phyloP scores from a whole-genome alignment of 805 yeast species.

The Wickerhamiella galacta region DNA sequence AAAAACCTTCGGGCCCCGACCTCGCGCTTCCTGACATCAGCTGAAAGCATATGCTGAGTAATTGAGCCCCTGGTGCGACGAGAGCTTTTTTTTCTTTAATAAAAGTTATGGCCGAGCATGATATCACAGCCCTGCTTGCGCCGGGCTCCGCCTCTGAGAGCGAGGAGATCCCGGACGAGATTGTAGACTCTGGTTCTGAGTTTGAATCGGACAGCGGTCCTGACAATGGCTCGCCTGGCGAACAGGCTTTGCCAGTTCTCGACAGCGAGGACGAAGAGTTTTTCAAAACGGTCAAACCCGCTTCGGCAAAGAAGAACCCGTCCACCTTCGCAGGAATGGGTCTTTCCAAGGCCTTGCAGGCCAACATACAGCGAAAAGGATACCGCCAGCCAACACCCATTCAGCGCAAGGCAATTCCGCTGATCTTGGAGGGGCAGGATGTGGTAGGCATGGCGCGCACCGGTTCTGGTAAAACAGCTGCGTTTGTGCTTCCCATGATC shows the following conservation, averaged over 20 bases:
- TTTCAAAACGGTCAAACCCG: conserved; percentile 4
- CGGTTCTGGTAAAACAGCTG: conserved; percentile 98
- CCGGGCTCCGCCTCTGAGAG: conserved; percentile 8
- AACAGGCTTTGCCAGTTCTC: conserved; percentile 23
- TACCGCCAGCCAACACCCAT: conserved; percentile 94
- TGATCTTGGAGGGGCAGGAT: conserved; percentile 72
- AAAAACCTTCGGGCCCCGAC: no score
- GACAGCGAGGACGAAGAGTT: conserved; percentile 27
- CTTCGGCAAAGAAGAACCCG: conserved; percentile 17
- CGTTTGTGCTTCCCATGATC: conserved; percentile 78
- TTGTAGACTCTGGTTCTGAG: conserved; percentile 5
- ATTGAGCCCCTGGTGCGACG: no score
- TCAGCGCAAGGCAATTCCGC: conserved; percentile 88
- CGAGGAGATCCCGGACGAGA: conserved; percentile 5
- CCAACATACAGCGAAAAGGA: conserved; percentile 68
- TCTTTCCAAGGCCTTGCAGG: conserved; percentile 49
- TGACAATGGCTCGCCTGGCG: background rate
- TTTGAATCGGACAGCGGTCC: conserved; percentile 4
- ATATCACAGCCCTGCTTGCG: background rate
- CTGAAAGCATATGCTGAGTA: no score
- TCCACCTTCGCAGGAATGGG: conserved; percentile 90
- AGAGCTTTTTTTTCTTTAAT: no score
- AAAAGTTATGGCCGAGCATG: background rate
- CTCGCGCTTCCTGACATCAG: no score
- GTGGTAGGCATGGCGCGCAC: conserved; percentile 99